phyloP scores from a whole-genome alignment of 2,329 filamentous ascomycete genomes.

The Phaeosphaeria sp. region DNA sequence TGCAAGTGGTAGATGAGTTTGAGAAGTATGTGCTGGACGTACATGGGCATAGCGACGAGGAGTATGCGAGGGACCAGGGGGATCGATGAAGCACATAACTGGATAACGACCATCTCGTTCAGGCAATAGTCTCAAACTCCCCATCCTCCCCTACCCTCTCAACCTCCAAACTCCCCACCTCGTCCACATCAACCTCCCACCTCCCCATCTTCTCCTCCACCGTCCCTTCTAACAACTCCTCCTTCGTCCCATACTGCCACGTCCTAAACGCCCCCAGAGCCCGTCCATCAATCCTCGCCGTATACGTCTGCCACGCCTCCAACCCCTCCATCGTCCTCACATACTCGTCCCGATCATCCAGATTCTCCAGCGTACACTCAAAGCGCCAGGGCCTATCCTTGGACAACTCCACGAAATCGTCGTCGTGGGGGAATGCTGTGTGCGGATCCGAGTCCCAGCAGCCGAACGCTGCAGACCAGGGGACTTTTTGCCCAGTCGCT shows the following conservation, averaged over 20 bases:
- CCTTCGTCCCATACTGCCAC: too few species aligned
- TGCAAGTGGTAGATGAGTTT: background rate
- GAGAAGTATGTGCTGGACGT: background rate
- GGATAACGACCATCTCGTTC: too few species aligned
- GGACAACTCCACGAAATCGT: slow-evolving; percentile 3
- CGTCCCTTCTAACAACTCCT: too few species aligned
- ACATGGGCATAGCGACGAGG: background rate
- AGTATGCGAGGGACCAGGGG: too few species aligned
- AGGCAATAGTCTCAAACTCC: too few species aligned
- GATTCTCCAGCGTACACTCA: slow-evolving; percentile 1
- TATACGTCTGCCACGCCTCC: background rate
- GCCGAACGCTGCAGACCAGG: background rate
- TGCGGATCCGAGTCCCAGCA: slow-evolving; percentile 2
- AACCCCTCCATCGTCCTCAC: background rate
- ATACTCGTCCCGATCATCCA: background rate
- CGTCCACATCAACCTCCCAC: too few species aligned
- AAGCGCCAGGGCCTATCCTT: slow-evolving; percentile 1
- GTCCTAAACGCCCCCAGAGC: background rate
- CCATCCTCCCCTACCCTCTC: too few species aligned
- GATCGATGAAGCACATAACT: too few species aligned
- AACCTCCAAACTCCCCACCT: too few species aligned
- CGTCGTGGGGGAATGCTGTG: background rate
- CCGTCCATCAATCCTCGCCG: background rate
- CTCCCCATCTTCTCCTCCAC: too few species aligned
- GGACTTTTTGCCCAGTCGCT: too few species aligned